These are phyloP conservation scores for Ziziphus jujuba DNA, from an alignment of 306 rosid species.

Conservation along the genomic window DNA sequence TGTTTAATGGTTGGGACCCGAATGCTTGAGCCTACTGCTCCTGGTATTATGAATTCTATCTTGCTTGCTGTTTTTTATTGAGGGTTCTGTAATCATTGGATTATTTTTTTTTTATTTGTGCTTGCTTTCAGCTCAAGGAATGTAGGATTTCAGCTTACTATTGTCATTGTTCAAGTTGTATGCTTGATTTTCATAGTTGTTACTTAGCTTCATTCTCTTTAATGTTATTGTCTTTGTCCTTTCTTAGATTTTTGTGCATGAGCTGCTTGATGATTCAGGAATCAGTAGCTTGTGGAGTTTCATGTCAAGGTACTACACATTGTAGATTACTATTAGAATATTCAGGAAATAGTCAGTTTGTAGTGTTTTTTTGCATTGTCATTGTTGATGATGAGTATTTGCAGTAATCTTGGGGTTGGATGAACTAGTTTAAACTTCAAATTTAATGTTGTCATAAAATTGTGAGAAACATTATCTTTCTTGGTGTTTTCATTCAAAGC, in stretches of 20 bases:
- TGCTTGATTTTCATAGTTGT: no score
- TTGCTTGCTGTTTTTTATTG: constrained; percentile 4
- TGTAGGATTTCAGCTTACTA: constrained; percentile 16
- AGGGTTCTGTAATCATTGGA: constrained; percentile 18
- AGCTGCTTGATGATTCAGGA: constrained; percentile 89
- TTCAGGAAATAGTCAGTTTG: background rate
- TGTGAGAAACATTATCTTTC: background rate
- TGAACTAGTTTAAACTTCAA: no score
- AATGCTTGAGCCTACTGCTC: constrained; percentile 52
- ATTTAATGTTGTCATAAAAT: no score
- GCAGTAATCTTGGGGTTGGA: no score
- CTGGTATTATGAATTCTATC: constrained; percentile 50
- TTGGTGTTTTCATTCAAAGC: no score
- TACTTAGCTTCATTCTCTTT: no score
- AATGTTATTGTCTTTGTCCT: constrained; percentile 29
- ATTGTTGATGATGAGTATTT: background rate
- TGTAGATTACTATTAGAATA: background rate
- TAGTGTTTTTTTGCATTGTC: background rate
- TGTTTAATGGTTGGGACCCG: constrained; percentile 68
- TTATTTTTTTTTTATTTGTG: background rate
- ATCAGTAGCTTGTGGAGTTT: constrained; percentile 83
- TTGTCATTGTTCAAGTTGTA: no score
- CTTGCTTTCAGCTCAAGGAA: constrained; percentile 18
- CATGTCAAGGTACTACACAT: constrained; percentile 59
- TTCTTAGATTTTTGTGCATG: constrained; percentile 53